Evolutionary conservation across 352 stramenopile species (phyloP), one percentile per base, ranked within the genome.

Genomic region (Pythium inflatum): DNA sequence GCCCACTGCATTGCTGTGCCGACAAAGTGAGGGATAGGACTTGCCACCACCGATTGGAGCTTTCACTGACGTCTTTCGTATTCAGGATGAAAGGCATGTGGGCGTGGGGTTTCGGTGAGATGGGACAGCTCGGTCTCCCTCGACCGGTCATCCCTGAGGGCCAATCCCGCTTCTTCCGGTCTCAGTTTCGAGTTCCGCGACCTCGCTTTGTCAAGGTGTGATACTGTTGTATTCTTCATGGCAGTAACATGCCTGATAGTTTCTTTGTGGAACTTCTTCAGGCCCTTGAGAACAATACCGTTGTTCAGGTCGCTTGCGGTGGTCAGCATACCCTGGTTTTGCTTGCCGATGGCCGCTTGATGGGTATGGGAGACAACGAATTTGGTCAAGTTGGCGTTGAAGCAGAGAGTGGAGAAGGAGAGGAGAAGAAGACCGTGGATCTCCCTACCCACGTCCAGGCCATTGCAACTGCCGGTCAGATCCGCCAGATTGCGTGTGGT

Each of bases 91-190:
- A 78, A 24, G 79, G 87, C 13, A 59, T 91, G 12, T 94, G 87
- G 87, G 88, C 80, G 13, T 94, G 87, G 87, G 87, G 87, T 9
- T 89, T 83, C 48, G 87, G 87, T 31, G 83, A 94, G 56, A 70
- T 73, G 18, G 82, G 79, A 77, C 87, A 94, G 76, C 50, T 94
- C 2, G 87, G 87, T 28, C 84, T 92, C 43, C 76, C 76, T 3
- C 90, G 90, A 71, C 85, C 87, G 20, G 50, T 70, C 9, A 68
- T 75, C 11, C 66, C 70, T 58, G 40, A 83, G 1, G 81, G 77
- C 7, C 83, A 92, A 40, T 94, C 87, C 5, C 90, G 89, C 56
- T 94, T 94, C 54, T 94, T 94, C 55, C 83, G 87, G 49, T 85
- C 78, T 16, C 85, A 91, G 63, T 94, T 92, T 46, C 87, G 87